Evolutionary conservation across 352 stramenopile species (phyloP), one percentile per base, ranked within the genome.

Genomic region (Phytophthora palmivora): DNA sequence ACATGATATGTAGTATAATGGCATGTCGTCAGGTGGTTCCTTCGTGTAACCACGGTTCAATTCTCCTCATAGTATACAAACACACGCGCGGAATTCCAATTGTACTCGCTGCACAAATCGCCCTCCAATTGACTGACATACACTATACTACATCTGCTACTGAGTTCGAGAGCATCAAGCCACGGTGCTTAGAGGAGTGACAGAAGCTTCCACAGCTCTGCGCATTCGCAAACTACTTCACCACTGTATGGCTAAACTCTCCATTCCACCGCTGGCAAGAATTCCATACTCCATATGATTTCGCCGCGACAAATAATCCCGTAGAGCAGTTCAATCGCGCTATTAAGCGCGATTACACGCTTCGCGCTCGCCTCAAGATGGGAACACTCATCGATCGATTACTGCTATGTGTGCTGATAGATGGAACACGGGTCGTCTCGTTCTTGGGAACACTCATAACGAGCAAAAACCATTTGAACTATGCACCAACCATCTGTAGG

Each of bases 231-330:
- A 37, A 5, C 19, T 56, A 56, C 34, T 56, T 56, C 15, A 32
- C 15, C 6, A 48, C 51, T 5, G 38, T 47, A 1, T 24, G 51
- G 26, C 19, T 50, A 6, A 22, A 42, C 38, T 49, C 36, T 39
- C 16, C 7, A 12, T 58, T 43, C 6, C 11, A 41, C 9, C 11
- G 10, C 26, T 60, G 52, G 21, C 19, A 60, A n/a, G 19, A 30
- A 3, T 52, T 39, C 32, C 52, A 52, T 6, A 52, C 15, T 9
- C 52, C 52, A 14, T 41, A 7, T 4, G 52, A 41, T 6, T 52
- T 45, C 6, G 30, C 52, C 15, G 9, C 32, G n/a, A 52, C 52
- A 0, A 60, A 52, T 10, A 45, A 52, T n/a, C 41, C 41, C 4
- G 19, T 60, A 0, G 41, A 46, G 19, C 41, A 60, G 18, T 52